Conservation (phyloP, 139 green algal species). For the Edaphochlamys debaryana region DNA sequence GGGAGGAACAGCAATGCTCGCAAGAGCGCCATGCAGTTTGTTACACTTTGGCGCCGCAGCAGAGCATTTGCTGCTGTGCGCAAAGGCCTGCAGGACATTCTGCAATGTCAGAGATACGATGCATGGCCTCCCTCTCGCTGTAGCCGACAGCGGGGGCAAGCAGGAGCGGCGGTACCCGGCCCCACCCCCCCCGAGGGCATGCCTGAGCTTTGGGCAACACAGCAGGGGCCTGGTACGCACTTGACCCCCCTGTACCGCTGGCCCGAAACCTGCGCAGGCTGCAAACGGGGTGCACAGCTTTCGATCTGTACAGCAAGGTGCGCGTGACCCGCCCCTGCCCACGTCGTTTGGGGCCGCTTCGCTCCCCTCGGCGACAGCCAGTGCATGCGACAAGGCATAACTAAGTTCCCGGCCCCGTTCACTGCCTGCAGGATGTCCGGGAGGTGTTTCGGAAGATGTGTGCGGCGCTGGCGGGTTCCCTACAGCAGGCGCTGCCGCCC, state of each 20-base stretch:
- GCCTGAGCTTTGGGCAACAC: too few species aligned
- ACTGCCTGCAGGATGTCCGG: slow-evolving; percentile 5
- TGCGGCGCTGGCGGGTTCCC: background rate
- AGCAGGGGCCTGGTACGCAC: too few species aligned
- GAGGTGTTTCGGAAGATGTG: slow-evolving; percentile 32
- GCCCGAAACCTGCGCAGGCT: background rate
- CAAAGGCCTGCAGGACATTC: slow-evolving; percentile 35
- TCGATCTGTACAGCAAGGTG: slow-evolving; percentile 41
- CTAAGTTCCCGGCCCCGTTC: too few species aligned
- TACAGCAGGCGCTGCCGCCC: background rate
- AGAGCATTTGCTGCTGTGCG: slow-evolving; percentile 18
- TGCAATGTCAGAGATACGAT: background rate
- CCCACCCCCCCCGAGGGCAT: too few species aligned
- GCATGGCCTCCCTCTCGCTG: background rate
- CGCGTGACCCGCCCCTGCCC: too few species aligned
- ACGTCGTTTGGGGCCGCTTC: too few species aligned
- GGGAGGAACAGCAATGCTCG: slow-evolving; percentile 8
- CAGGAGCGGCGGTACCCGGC: background rate
- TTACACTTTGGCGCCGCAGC: background rate
- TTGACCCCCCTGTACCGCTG: background rate
- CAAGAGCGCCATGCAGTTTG: background rate
- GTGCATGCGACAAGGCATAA: too few species aligned
- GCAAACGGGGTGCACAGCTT: slow-evolving; percentile 11
- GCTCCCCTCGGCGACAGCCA: too few species aligned
- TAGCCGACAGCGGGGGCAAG: too few species aligned